Evolutionary conservation across 176 grass and related monocot species (phyloP), one percentile per base, ranked within the genome.

Genomic region (Rhynchospora breviuscula): DNA sequence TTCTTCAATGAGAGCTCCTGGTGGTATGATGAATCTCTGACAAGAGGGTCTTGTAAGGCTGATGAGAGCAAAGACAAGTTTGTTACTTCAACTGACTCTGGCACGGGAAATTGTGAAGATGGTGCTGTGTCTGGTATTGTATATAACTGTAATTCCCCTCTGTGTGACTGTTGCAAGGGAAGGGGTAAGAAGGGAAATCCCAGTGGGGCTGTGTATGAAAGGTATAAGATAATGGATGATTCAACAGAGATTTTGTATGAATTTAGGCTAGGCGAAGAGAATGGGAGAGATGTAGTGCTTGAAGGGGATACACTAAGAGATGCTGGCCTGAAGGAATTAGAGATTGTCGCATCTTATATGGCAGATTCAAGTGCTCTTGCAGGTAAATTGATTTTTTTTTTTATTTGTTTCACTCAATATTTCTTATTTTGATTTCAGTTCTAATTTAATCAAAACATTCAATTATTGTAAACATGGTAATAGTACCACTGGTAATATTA

Each of bases 191-290:
- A 78, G 33, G 69, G 23, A 58, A 81, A 87, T 63, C 91, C 97
- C 8, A 93, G 80, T 85, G 91, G 81, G 4, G 70, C 89, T 2
- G 83, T 99, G 40, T 96, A 99, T 52, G 93, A 89, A 62, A 91
- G 91, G 68, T 99, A 99, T 81, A 89, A 92, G 78, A 92, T 99
- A 89, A 90, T 92, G 78, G 91, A 94, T 90, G 97, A 99, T 58
- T 89, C 93, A 53, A 94, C 93, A 0, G 97, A 99, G 81, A 87
- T 88, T 83, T 81, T 94, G n/a, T 91, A 90, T 88, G 91, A 99
- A 61, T 93, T 71, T 79, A 72, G 72, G 85, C 81, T 89, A 26
- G 86, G 59, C 40, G 82, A 90, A 82, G 83, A 85, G 65, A 85
- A 87, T 29, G 64, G 22, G 21, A 79, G 26, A 78, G 89, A 78